These are phyloP conservation scores for Avena eriantha DNA, from an alignment of 176 grass and related monocot species.

Conservation along the genomic window DNA sequence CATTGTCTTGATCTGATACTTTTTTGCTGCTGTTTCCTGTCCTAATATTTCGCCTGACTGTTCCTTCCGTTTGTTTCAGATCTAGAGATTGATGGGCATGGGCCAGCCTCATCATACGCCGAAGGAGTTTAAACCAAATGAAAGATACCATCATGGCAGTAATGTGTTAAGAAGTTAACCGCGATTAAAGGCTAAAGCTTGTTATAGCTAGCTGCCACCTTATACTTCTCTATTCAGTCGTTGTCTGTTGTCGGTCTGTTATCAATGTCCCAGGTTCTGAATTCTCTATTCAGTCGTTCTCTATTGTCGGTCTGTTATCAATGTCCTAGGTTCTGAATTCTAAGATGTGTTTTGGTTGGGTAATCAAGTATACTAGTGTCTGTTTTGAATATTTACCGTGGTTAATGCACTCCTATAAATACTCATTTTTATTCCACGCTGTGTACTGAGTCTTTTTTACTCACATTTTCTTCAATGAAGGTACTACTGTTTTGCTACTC, in stretches of 20 bases:
- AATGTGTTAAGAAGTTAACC: conserved; percentile 29
- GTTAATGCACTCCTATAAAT: background rate
- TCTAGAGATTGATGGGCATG: conserved; percentile 36
- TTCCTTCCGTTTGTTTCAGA: conserved; percentile 29
- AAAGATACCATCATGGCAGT: conserved; percentile 23
- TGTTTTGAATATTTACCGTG: background rate
- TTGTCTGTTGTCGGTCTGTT: background rate
- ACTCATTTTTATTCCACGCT: background rate
- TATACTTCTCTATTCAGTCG: conserved; percentile 16
- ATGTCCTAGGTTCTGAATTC: background rate
- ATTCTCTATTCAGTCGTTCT: background rate
- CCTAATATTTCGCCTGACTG: conserved; percentile 17
- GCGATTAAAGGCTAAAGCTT: conserved; percentile 31
- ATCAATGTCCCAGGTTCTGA: background rate
- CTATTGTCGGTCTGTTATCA: background rate
- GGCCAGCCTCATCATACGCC: conserved; percentile 41
- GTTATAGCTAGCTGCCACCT: background rate
- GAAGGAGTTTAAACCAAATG: conserved; percentile 19
- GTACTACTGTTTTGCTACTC: conserved; percentile 5
- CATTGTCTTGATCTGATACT: background rate
- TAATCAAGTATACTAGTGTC: conserved; percentile 4
- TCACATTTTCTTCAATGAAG: conserved; percentile 28
- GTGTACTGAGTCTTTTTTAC: background rate
- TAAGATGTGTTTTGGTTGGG: background rate
- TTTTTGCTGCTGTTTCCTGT: background rate